A percentile compares a stretch with the other conserved stretches of the same genome.
Conservation (phyloP, 352 stramenopile species). For the Phytophthora citrophthora region DNA sequence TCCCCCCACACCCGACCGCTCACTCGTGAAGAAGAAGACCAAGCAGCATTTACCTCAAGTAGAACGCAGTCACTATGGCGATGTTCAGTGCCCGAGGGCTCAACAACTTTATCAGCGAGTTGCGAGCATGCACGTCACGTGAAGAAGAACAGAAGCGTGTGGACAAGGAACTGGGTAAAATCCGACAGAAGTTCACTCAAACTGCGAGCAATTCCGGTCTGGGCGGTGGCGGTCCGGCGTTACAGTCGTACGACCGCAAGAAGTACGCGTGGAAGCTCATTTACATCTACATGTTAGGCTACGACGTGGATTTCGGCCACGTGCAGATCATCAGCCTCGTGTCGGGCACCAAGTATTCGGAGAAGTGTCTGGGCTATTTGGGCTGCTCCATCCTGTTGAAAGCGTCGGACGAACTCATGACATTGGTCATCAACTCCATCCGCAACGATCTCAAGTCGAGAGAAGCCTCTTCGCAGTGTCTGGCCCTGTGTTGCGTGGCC, state of each 20-base stretch:
- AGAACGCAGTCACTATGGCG: conserved; percentile 47
- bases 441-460: conserved; percentile 94
- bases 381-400: conserved; percentile 96
- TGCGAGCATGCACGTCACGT: conserved; percentile 76
- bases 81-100: conserved; percentile 82
- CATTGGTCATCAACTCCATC: conserved; percentile 96
- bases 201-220: conserved; percentile 25
- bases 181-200: conserved; percentile 97
- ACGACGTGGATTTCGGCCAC: conserved; percentile 99
- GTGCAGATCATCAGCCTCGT: conserved; percentile 98
- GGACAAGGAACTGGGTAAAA: conserved; percentile 98
- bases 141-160: conserved; percentile 96
- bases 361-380: conserved; percentile 97
- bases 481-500: conserved; percentile 96
- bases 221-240: conserved; percentile 35
- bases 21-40: conserved; percentile 23
- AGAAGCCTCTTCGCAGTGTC: conserved; percentile 89
- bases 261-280: conserved; percentile 99
- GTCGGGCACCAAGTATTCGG: conserved; percentile 92
- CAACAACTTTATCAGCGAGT: conserved; percentile 88
- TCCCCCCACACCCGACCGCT: conserved; percentile 5
- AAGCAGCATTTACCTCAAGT: background rate
- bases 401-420: conserved; percentile 87
- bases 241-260: conserved; percentile 97
- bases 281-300: conserved; percentile 99